These are phyloP conservation scores for Aspergillus versicolor DNA, from an alignment of 2,329 filamentous ascomycete genomes.

Conservation along the genomic window DNA sequence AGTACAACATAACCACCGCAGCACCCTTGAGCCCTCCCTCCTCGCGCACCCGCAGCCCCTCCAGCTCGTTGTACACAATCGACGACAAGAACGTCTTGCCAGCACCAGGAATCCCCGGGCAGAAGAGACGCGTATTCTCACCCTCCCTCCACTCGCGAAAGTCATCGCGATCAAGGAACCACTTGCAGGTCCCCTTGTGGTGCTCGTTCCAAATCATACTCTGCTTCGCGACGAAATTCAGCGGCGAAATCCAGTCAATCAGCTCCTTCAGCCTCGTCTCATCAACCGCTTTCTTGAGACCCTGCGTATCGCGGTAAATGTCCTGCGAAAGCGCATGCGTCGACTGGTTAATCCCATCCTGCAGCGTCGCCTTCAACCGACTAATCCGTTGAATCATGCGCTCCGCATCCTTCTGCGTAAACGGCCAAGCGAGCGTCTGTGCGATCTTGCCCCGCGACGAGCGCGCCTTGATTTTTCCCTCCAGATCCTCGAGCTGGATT, in stretches of 20 bases:
- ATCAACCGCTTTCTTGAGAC: constrained; percentile 1
- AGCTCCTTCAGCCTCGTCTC: constrained; percentile 6
- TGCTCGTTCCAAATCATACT: constrained; percentile 11
- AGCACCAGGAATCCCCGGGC: constrained; percentile 7
- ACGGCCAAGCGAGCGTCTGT: constrained; percentile 9
- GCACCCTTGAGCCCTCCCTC: constrained; percentile 10
- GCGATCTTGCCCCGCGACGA: not conserved
- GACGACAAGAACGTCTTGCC: constrained; percentile 12
- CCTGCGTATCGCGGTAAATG: constrained; percentile 2
- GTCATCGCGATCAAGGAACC: constrained; percentile 5
- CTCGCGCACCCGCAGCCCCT: not conserved
- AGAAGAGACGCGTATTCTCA: not conserved
- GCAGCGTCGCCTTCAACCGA: not conserved
- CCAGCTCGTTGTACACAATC: constrained; percentile 10
- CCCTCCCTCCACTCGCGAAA: constrained; percentile 8
- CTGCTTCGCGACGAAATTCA: constrained; percentile 11
- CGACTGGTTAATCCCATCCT: constrained; percentile 5
- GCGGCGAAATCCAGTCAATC: constrained; percentile 10
- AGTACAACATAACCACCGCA: constrained; percentile 15
- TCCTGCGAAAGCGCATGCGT: constrained; percentile 3
- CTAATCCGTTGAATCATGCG: constrained; percentile 2
- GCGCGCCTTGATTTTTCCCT: not conserved
- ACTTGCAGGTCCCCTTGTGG: constrained; percentile 10
- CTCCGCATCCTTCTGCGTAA: constrained; percentile 9
- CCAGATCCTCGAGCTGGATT: not conserved